A percentile compares a stretch with the other conserved stretches of the same genome.
These are phyloP conservation scores for Suillus tomentosus DNA, from an alignment of 768 basidiomycete genomes.

Conservation along the genomic window DNA sequence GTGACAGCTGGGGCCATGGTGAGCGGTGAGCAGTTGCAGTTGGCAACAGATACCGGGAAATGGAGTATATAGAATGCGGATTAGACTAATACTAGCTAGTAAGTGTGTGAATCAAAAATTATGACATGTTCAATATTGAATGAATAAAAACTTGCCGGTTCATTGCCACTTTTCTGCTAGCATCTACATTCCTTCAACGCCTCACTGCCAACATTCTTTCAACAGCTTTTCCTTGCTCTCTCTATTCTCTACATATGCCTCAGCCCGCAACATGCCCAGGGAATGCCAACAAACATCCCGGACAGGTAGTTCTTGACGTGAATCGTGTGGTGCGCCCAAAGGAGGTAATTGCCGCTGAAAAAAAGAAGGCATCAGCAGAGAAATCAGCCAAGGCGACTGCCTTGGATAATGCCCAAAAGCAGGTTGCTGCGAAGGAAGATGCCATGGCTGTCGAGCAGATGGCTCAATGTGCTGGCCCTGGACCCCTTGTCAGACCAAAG, in stretches of 20 bases:
- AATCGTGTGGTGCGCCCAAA: not conserved
- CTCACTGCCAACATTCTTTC: not conserved
- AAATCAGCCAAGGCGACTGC: not conserved
- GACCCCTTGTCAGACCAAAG: constrained; percentile 3
- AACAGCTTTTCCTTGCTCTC: not conserved
- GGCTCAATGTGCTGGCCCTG: not conserved
- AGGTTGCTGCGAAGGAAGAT: not conserved
- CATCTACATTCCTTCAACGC: not conserved
- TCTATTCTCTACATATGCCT: too few relatives aligned
- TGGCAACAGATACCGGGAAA: not conserved
- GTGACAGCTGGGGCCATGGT: not conserved
- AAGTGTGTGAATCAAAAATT: not conserved
- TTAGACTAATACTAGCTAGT: not conserved
- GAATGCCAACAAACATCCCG: constrained; percentile 1
- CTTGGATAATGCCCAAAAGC: not conserved
- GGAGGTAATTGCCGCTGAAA: not conserved
- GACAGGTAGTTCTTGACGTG: not conserved
- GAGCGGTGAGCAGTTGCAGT: not conserved
- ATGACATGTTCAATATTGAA: not conserved
- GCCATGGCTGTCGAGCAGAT: constrained; percentile 3
- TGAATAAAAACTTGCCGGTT: not conserved
- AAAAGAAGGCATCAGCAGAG: not conserved
- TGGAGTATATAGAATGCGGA: not conserved
- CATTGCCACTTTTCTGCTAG: not conserved
- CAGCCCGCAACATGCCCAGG: not conserved